These are phyloP conservation scores for Rhizopogon sp. DNA, from an alignment of 768 basidiomycete species.

Conservation along the genomic window DNA sequence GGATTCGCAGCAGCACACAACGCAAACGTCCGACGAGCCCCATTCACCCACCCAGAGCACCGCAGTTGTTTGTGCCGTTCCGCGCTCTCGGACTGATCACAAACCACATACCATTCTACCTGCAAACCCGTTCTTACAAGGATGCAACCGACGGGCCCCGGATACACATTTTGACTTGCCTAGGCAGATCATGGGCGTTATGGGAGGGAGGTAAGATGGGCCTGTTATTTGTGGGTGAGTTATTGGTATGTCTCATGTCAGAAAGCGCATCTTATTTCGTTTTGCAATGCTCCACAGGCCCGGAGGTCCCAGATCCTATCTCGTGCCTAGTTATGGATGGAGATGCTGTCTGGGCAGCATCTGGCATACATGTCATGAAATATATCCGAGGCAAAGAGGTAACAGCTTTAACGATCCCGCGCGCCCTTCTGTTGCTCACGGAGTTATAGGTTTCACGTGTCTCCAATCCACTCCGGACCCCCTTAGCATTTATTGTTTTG, in stretches of 20 bases:
- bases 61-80: conserved; percentile 82
- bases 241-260: neutral
- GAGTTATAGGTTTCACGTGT: conserved; percentile 42
- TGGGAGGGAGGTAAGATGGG: conserved; percentile 96
- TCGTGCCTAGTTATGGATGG: conserved; percentile 76
- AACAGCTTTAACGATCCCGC: conserved; percentile 1
- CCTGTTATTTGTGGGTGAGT: conserved; percentile 89
- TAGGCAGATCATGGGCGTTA: conserved; percentile 88
- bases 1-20: conserved; percentile 9
- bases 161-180: conserved; percentile 79
- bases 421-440: conserved; percentile 4
- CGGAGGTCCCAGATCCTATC: conserved; percentile 73
- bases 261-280: conserved; percentile 1
- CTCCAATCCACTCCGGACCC: conserved; percentile 58
- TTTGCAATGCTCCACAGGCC: conserved; percentile 45
- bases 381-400: conserved; percentile 91
- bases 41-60: conserved; percentile 11
- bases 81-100: conserved; percentile 93
- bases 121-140: conserved; percentile 83
- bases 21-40: neutral
- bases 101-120: conserved; percentile 82
- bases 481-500: conserved; percentile 60
- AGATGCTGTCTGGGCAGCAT: conserved; percentile 79
- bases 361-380: conserved; percentile 64
- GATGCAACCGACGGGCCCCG: conserved; percentile 81